These are phyloP conservation scores for Castanopsis chinensis DNA, from an alignment of 306 rosid genomes.

Conservation along the genomic window DNA sequence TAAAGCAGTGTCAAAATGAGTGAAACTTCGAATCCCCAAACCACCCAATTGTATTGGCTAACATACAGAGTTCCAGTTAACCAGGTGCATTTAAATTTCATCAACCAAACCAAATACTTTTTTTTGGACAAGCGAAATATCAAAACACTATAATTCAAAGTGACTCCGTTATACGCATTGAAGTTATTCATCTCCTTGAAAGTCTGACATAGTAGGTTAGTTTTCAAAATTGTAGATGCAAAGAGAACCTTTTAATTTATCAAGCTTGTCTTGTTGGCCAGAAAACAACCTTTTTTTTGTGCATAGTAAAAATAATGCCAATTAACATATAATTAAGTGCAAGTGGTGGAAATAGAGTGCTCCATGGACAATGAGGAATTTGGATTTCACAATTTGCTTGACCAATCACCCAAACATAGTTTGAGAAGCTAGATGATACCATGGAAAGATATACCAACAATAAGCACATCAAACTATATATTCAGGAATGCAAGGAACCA, in stretches of 20 bases:
- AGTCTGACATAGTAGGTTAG: conserved; percentile 7
- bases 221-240: background rate
- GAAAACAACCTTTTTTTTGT: background rate
- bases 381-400: conserved; percentile 6
- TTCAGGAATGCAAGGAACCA: background rate
- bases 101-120: background rate
- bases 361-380: background rate
- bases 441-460: background rate
- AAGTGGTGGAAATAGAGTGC: background rate
- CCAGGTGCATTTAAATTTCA: background rate
- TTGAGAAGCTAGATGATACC: background rate
- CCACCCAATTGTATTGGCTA: too few species aligned
- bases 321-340: conserved; percentile 4
- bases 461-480: background rate
- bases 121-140: too few species aligned
- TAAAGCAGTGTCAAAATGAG: too few species aligned
- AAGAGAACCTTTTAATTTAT: background rate
- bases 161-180: conserved; percentile 3
- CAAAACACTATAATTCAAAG: background rate
- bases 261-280: background rate
- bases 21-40: too few species aligned
- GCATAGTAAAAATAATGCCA: background rate
- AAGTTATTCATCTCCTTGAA: conserved; percentile 12
- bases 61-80: too few species aligned
- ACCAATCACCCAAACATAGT: conserved; percentile 2